Evolutionary conservation across 2,329 filamentous ascomycete species (phyloP).

Genomic region (Coniochaeta sp.): DNA sequence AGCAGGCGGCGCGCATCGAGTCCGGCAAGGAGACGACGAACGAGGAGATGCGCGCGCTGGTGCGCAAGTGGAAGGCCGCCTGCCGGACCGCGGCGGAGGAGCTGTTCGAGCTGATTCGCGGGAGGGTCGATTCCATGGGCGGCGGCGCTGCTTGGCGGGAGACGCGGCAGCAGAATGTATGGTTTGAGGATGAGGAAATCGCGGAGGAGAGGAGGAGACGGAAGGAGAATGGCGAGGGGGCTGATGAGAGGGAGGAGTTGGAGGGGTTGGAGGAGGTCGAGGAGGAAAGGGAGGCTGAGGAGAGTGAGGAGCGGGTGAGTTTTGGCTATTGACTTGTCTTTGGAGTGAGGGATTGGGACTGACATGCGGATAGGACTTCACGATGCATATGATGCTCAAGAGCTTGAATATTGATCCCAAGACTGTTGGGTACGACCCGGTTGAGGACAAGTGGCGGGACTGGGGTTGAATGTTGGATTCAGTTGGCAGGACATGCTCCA

Average conservation of each 20-base stretch:
- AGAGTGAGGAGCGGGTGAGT: conserved; percentile 6
- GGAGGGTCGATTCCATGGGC: conserved; percentile 43
- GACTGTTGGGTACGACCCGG: conserved; percentile 25
- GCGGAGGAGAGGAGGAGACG: not conserved
- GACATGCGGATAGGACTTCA: conserved; percentile 21
- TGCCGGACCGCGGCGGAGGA: conserved; percentile 61
- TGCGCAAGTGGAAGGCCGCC: conserved; percentile 53
- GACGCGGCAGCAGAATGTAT: conserved; percentile 15
- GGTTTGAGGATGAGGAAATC: conserved; percentile 8
- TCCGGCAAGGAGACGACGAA: conserved; percentile 26
- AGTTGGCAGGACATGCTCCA: not conserved
- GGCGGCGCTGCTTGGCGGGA: conserved; percentile 20
- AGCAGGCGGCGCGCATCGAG: conserved; percentile 46
- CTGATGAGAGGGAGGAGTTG: conserved; percentile 12
- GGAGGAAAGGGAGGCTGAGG: conserved; percentile 4
- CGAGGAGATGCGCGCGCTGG: conserved; percentile 47
- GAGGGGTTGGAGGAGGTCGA: conserved; percentile 8
- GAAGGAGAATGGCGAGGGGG: conserved; percentile 11
- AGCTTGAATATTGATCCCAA: conserved; percentile 27
- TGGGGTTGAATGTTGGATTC: conserved; percentile 2
- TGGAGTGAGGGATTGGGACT: not conserved
- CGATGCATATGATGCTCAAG: conserved; percentile 30
- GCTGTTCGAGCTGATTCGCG: conserved; percentile 52
- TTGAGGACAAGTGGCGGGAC: conserved; percentile 21
- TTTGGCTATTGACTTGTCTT: conserved; percentile 4